Base-by-base conservation (phyloP, 2,329 filamentous ascomycete species). In the Myrmaecium sp. region DNA sequence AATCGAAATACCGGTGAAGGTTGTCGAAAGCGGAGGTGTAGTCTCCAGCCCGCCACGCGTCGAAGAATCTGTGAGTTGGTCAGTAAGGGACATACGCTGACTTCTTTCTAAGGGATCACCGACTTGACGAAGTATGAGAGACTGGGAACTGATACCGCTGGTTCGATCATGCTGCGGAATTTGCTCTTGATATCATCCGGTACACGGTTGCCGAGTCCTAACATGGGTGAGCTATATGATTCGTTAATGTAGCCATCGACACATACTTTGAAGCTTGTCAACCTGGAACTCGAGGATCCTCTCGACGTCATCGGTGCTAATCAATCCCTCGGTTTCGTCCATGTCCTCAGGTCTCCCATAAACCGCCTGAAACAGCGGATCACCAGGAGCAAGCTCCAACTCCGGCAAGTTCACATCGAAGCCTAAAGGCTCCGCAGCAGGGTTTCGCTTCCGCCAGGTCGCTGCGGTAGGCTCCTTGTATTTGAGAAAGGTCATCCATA, bases 1-100 rank as follows among this genome's bases (percentile, higher is more conserved):
- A 94, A 49, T 98, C 89, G 42, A 94, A 98, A 50, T 94, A 98
- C 27, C 82, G 74, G 49, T 95, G 84, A 12, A 98, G 62, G 37
- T 75, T 75, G 42, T 98, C 86, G 45, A 94, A 89, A 0, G 89
- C 78, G 1, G 79, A 81, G 8, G 79, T 73, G 42, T 86, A 91
- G 50, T 95, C 83, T 4, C 86, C 86, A 3, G 82, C 74, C 46
- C 77, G 70, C 86, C 84, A 95, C 1, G 83, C 71, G 48, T 98
- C 84, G 9, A 94, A 71, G 44, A 92, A 95, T 38, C 75, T 81
- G 15, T 7, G 4, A 26, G 18, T 23, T 23, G 18, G 8, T n/a
- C n/a, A n/a, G n/a, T n/a, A 14, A 14, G 15, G 12, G 6, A n/a
- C 11, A n/a, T 11, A 8, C 13, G 8, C 4, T 11, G 14, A 4